These are phyloP conservation scores for Orbilia brochopaga DNA, from an alignment of 2,329 filamentous ascomycete species.

Conservation along the genomic window DNA sequence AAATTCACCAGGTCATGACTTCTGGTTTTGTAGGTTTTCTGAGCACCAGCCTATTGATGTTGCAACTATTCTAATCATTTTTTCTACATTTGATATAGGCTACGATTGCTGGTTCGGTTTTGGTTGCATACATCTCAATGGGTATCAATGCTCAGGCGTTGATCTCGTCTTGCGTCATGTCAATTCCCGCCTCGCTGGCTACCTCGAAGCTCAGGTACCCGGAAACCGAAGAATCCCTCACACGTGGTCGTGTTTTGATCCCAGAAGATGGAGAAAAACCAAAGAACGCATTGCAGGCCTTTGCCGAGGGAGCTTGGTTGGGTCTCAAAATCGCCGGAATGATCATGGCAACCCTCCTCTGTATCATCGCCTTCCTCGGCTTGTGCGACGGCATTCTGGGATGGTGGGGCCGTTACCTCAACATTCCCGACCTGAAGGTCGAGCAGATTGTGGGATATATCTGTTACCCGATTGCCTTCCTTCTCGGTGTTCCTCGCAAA, in stretches of 20 bases:
- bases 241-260: constrained; percentile 78
- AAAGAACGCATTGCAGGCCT: constrained; percentile 82
- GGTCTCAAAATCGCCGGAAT: constrained; percentile 86
- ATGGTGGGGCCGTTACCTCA: constrained; percentile 82
- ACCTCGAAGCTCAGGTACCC: constrained; percentile 89
- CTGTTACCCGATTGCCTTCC: constrained; percentile 77
- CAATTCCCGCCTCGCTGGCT: constrained; percentile 86
- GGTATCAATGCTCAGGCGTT: constrained; percentile 84
- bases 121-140: constrained; percentile 83
- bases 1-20: constrained; percentile 90
- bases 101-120: constrained; percentile 85
- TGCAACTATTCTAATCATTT: not conserved
- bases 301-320: constrained; percentile 82
- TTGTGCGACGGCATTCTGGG: constrained; percentile 77
- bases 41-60: not conserved
- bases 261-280: constrained; percentile 76
- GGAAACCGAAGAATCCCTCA: constrained; percentile 84
- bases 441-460: constrained; percentile 78
- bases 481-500: constrained; percentile 76
- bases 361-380: constrained; percentile 78
- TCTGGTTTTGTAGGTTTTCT: constrained; percentile 66
- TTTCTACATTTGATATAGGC: constrained; percentile 63
- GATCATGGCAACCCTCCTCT: constrained; percentile 79
- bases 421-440: constrained; percentile 75
- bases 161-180: constrained; percentile 93